Percentiles rank a stretch among this genome's conserved stretches.
Conservation (phyloP, 805 yeast genomes). For the Myxozyma melibiosi region DNA sequence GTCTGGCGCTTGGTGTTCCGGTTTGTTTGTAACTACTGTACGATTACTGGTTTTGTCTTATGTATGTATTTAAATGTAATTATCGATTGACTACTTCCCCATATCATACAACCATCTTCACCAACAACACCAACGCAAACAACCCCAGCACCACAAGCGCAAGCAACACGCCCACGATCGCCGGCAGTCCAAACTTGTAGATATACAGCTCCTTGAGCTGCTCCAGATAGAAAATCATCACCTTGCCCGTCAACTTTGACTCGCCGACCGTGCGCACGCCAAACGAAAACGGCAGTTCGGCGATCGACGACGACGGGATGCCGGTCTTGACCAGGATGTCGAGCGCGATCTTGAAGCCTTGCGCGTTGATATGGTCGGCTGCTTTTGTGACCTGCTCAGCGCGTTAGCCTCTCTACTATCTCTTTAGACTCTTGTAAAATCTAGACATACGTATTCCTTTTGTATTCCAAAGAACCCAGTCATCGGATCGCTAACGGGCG, state of each 20-base stretch:
- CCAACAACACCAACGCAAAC: background rate
- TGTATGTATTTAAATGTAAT: no score
- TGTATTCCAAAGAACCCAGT: constrained; percentile 56
- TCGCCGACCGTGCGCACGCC: constrained; percentile 61
- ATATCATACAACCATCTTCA: constrained; percentile 1
- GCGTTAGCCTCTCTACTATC: background rate
- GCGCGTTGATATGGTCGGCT: constrained; percentile 45
- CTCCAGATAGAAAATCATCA: constrained; percentile 51
- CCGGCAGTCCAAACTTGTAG: constrained; percentile 50
- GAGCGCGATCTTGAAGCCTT: constrained; percentile 55
- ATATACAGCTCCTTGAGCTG: constrained; percentile 52
- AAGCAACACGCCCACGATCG: constrained; percentile 40
- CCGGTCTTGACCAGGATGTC: constrained; percentile 53
- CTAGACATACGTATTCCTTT: constrained; percentile 43
- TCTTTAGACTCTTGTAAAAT: no score
- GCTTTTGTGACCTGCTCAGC: constrained; percentile 36
- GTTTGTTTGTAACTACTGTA: no score
- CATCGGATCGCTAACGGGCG: constrained; percentile 58
- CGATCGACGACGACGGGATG: constrained; percentile 44
- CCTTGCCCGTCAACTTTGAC: constrained; percentile 53
- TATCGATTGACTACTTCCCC: background rate
- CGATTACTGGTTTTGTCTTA: no score
- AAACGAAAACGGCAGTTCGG: constrained; percentile 54
- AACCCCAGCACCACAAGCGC: constrained; percentile 3
- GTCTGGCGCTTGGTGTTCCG: no score